Percentiles rank a stretch among this genome's conserved stretches.
phyloP scores from a whole-genome alignment of 1,284 basidiomycete genomes.

The Clitocybe nebularis region DNA sequence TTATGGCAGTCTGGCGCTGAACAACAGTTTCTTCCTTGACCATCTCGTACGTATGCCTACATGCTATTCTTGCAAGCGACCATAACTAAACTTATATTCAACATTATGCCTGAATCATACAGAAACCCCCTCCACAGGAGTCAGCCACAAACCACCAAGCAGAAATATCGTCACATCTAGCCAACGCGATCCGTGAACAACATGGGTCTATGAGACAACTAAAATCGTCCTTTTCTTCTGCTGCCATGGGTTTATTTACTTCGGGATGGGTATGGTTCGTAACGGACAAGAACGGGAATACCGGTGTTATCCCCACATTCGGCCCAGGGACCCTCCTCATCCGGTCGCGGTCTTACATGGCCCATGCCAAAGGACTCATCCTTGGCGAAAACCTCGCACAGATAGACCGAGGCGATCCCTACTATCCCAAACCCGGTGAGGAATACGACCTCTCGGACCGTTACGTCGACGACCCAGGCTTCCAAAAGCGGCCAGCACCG shows the following conservation, averaged over 20 bases:
- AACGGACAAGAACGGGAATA: constrained; percentile 57
- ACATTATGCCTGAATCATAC: too few species aligned
- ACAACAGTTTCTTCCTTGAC: constrained; percentile 94
- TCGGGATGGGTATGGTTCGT: constrained; percentile 91
- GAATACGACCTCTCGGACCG: not conserved
- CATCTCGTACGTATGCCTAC: constrained; percentile 59
- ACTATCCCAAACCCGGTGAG: constrained; percentile 3
- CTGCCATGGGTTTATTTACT: constrained; percentile 74
- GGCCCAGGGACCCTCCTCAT: constrained; percentile 89
- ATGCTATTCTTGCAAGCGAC: constrained; percentile 6
- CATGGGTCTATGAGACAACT: constrained; percentile 69
- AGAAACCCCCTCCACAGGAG: constrained; percentile 50
- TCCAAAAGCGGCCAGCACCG: constrained; percentile 13
- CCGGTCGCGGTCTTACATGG: constrained; percentile 48
- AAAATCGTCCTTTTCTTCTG: constrained; percentile 74
- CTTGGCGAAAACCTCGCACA: constrained; percentile 14
- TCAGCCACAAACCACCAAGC: constrained; percentile 38
- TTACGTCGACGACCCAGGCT: constrained; percentile 3
- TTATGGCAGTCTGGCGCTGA: constrained; percentile 89
- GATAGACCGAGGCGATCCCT: constrained; percentile 5
- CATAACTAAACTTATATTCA: constrained; percentile 5
- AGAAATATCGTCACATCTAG: constrained; percentile 36
- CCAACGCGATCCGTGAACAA: constrained; percentile 39
- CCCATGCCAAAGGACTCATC: constrained; percentile 19
- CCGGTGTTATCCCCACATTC: constrained; percentile 82